Evolutionary conservation across 306 rosid genomes (phyloP), one percentile per base, ranked within the genome.

Genomic region (Sindora glabra): DNA sequence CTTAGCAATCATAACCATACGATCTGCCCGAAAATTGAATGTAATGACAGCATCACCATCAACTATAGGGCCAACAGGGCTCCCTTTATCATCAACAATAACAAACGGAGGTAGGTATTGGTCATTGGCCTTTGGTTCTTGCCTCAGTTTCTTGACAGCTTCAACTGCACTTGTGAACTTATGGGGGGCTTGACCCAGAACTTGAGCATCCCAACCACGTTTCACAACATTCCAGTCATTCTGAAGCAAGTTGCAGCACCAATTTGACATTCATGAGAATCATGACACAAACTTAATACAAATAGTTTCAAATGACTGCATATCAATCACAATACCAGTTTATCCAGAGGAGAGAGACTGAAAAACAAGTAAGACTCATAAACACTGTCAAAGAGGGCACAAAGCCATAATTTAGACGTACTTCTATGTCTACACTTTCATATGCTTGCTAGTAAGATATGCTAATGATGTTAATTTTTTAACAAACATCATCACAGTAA

Each of bases 171-270:
- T 86, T 57, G 18, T 82, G 62, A 94, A 89, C 62, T 94, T 86
- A 64, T 78, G 5, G 38, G 99, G 95, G 21, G 97, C 99, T 82
- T 94, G 95, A 32, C 99, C 99, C 47, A 94, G 99, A 75, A 94
- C 99, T 71, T 94, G 99, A 50, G 99, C 99, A 79, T 94, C 90
- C 99, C 99, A 94, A n/a, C 99, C 99, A 36, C 99, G 84, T 63
- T 94, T 94, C 74, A 94, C 95, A 54, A 94, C 99, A 15, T 34
- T 40, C 99, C 99, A 94, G 55, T 94, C 99, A 73, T 94, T 94
- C 99, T 94, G 86, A 55, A 86, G 48, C 45, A n/a, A 39, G 59
- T 59, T 53, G 36, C 12, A 23, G 45, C 51, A 60, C 36, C 68
- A 52, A 17, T 44, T 14, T 19, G 24, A 22, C 48, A 51, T 39